Evolutionary conservation across 495 filamentous ascomycete genomes (phyloP).

Genomic region (Mytilinidion resinicola): DNA sequence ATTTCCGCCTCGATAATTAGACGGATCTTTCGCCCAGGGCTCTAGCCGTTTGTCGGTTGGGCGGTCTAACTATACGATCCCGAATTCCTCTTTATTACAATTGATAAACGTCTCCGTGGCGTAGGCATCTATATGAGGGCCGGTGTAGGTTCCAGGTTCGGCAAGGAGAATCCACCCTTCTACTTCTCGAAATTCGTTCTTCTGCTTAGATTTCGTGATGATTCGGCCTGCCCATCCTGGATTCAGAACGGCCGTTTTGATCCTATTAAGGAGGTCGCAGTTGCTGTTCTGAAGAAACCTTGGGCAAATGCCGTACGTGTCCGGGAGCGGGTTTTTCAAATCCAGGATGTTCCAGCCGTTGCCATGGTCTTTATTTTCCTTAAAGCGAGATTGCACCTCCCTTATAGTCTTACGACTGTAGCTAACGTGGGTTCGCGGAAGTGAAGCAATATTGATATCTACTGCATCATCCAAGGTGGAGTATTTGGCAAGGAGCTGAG

Average conservation of each 20-base stretch:
- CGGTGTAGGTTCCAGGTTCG: not conserved
- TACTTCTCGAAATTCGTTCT: not conserved
- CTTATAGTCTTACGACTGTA: not conserved
- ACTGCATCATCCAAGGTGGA: not conserved
- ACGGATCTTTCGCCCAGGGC: not conserved
- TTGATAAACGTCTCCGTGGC: not conserved
- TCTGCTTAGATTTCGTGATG: not conserved
- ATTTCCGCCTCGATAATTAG: not conserved
- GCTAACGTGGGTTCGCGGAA: not conserved
- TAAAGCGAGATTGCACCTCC: not conserved
- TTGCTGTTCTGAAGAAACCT: not conserved
- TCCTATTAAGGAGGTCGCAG: not conserved
- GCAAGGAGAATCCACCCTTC: not conserved
- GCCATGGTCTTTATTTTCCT: not conserved
- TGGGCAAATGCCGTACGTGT: not conserved
- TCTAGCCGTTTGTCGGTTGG: not conserved
- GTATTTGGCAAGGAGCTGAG: not conserved
- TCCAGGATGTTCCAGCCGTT: not conserved
- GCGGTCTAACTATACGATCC: not conserved
- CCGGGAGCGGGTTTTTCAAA: not conserved
- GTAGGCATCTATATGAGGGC: not conserved
- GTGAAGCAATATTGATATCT: not conserved
- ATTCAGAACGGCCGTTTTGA: not conserved
- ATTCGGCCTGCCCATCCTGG: not conserved
- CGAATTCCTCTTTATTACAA: not conserved